Evolutionary conservation across 495 filamentous ascomycete species (phyloP).

Genomic region (Pseudomonodictys pantanalensis): DNA sequence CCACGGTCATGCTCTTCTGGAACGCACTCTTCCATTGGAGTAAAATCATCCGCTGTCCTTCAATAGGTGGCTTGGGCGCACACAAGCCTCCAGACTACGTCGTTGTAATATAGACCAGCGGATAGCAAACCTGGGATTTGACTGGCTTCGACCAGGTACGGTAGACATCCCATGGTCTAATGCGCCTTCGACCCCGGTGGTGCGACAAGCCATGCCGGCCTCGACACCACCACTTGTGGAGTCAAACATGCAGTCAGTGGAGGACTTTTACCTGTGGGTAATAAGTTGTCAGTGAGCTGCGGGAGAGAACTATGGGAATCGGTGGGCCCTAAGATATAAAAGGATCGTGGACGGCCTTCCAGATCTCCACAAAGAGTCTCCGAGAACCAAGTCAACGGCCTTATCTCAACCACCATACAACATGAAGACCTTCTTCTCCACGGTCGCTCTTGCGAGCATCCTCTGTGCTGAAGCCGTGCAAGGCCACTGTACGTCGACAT

Average conservation of each 20-base stretch:
- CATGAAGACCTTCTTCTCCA: conserved; percentile 31
- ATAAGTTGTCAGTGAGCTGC: background rate
- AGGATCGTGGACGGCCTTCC: background rate
- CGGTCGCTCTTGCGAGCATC: conserved; percentile 14
- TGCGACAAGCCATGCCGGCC: conserved; percentile 2
- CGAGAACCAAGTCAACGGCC: background rate
- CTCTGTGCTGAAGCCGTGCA: conserved; percentile 13
- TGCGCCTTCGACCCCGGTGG: background rate
- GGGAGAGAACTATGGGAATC: conserved; percentile 4
- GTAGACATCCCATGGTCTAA: background rate
- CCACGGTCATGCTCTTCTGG: too few species aligned
- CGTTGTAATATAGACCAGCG: conserved; percentile 17
- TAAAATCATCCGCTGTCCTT: background rate
- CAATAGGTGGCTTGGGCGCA: background rate
- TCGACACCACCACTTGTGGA: background rate
- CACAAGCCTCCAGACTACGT: background rate
- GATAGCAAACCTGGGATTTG: conserved; percentile 11
- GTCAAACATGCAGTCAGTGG: background rate
- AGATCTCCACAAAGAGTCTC: background rate
- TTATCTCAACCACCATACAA: background rate
- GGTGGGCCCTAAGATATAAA: background rate
- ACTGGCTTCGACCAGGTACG: conserved; percentile 9
- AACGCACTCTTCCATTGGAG: conserved; percentile 11
- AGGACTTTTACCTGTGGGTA: conserved; percentile 18
- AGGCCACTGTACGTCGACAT: conserved; percentile 25